phyloP scores from a whole-genome alignment of 1,139 yeast genomes.

The Candida sp. region DNA sequence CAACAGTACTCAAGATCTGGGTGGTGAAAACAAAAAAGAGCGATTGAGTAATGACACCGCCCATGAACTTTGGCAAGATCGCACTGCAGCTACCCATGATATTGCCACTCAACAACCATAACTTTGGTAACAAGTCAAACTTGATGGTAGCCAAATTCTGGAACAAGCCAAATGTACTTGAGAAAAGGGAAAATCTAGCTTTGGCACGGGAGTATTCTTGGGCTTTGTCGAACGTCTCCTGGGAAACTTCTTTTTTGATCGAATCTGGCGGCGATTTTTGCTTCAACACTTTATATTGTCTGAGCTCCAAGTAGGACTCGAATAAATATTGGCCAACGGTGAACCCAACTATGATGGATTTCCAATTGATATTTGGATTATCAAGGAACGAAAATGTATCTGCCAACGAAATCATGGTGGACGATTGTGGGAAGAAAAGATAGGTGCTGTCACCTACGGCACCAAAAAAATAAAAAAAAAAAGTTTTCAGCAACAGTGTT shows the following conservation, averaged over 20 bases:
- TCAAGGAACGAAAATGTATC: conserved; percentile 38
- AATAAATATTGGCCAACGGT: conserved; percentile 77
- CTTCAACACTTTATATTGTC: conserved; percentile 76
- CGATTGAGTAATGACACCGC: conserved; percentile 70
- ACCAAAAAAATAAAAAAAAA: too few species aligned
- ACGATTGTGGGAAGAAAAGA: too few species aligned
- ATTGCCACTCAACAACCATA: conserved; percentile 64
- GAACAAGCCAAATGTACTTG: conserved; percentile 53
- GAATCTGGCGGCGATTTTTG: conserved; percentile 63
- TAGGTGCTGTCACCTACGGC: too few species aligned
- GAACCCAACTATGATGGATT: conserved; percentile 71
- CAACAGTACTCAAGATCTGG: conserved; percentile 51
- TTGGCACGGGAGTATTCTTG: conserved; percentile 87
- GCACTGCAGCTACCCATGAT: conserved; percentile 34
- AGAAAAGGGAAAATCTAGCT: conserved; percentile 66
- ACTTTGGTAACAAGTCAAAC: conserved; percentile 66
- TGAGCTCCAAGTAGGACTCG: conserved; percentile 71
- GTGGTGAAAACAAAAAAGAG: conserved; percentile 57
- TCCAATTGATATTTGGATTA: conserved; percentile 75
- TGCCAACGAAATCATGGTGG: conserved; percentile 16
- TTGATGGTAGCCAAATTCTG: conserved; percentile 64
- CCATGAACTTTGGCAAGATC: conserved; percentile 46
- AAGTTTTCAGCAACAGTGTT: too few species aligned
- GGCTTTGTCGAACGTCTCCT: conserved; percentile 77
- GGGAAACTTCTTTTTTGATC: conserved; percentile 65